Evolutionary conservation across 2,329 filamentous ascomycete genomes (phyloP), one percentile per base, ranked within the genome.

Genomic region (Colletotrichum sp.): DNA sequence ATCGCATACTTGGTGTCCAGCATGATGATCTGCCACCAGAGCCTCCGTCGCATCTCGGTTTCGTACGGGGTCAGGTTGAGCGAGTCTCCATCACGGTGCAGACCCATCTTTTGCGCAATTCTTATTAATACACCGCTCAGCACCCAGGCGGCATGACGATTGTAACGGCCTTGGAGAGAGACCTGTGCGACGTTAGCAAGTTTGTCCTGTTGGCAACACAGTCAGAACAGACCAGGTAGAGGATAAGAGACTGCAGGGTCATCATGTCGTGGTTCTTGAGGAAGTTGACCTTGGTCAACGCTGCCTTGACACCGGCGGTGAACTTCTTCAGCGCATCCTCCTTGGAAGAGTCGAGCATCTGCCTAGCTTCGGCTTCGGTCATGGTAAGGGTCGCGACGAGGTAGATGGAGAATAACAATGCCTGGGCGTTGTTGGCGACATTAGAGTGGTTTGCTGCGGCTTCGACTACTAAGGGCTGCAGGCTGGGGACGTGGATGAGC

Each of bases 401-500:
- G 60, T 79, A 79, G 5, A 79, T 77, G 60, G 78, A 60, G 26
- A 79, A 79, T 16, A 79, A 74, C 13, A 79, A 30, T 13, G 77
- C 76, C 63, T 79, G 77, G 12, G 72, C 72, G n/a, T 77, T 78
- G 55, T 90, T 87, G 0, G 89, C 89, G 3, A 95, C 83, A 57
- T 87, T 88, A 15, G 86, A 84, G 24, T 93, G 85, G 76, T 91
- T 89, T 18, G 88, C 88, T 2, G 89, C 90, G 3, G 93, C 92
- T 74, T 94, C 90, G 49, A 94, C 88, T 9, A 96, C 86, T 62
- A 90, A 89, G 3, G 90, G 89, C 80, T 95, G 92, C 6, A 95
- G 83, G 0, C 92, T 92, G 0, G 94, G 94, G 2, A 93, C 90
- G 81, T 96, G 95, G 28, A 95, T 92, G 62, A 91, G 85, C 81